Conservation (phyloP, 2,329 filamentous ascomycete genomes). For the Emergomyces orientalis region DNA sequence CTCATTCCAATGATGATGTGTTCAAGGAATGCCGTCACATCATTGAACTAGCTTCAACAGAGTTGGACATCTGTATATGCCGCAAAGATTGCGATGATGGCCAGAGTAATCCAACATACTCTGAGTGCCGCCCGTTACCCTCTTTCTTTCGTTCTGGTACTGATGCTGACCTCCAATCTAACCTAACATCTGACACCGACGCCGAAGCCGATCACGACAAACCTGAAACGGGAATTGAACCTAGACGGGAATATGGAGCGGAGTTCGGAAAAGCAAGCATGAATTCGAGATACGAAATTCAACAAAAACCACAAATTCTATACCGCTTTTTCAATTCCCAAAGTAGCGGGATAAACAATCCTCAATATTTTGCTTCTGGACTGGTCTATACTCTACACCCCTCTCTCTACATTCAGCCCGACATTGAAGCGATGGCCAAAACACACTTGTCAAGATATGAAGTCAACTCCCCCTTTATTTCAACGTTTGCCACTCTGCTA, state of each 20-base stretch:
- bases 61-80: neutral
- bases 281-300: neutral
- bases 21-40: neutral
- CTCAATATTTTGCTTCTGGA: constrained; percentile 18
- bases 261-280: neutral
- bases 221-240: neutral
- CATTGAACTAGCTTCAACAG: constrained; percentile 2
- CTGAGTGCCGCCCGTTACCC: neutral
- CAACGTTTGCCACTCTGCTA: constrained; percentile 21
- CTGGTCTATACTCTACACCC: constrained; percentile 12
- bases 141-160: neutral
- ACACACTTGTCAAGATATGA: constrained; percentile 21
- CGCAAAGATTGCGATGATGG: too few relatives aligned
- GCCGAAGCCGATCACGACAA: neutral
- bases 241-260: neutral
- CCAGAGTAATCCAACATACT: neutral
- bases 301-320: constrained; percentile 21
- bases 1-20: neutral
- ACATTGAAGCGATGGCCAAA: constrained; percentile 19
- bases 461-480: constrained; percentile 28
- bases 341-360: constrained; percentile 26
- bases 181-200: neutral
- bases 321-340: constrained; percentile 28
- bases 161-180: neutral
- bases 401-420: constrained; percentile 8